A percentile compares a stretch with the other conserved stretches of the same genome.
phyloP scores from a whole-genome alignment of 108 stramenopile genomes.

The Cylindrotheca closterium region DNA sequence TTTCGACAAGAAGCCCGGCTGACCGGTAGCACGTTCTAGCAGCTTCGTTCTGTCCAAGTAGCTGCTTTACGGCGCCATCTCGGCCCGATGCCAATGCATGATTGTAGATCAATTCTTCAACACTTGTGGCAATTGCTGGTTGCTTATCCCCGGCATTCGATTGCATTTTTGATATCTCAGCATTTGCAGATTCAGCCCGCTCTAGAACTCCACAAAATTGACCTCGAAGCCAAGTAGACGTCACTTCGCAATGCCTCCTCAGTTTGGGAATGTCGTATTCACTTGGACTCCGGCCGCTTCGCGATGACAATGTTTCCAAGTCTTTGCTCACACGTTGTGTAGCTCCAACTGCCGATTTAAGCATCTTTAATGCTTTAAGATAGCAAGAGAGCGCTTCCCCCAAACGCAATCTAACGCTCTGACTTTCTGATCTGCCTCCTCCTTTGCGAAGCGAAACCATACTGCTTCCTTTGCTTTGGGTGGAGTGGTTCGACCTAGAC shows the following conservation, averaged over 20 bases:
- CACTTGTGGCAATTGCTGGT: conserved; percentile 25
- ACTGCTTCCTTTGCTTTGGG: conserved; percentile 23
- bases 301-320: conserved; percentile 40
- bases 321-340: conserved; percentile 68
- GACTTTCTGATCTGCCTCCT: conserved; percentile 26
- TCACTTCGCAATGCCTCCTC: conserved; percentile 68
- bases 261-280: conserved; percentile 39
- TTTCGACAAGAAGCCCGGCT: conserved; percentile 82
- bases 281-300: conserved; percentile 26
- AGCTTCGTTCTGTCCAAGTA: conserved; percentile 79
- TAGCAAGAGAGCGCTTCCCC: conserved; percentile 81
- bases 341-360: conserved; percentile 76
- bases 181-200: conserved; percentile 77
- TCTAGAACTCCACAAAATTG: conserved; percentile 86
- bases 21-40: conserved; percentile 83
- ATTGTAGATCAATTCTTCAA: conserved; percentile 87
- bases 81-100: conserved; percentile 78
- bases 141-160: conserved; percentile 6
- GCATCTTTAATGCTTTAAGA: conserved; percentile 77
- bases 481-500: conserved; percentile 26
- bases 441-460: conserved; percentile 3
- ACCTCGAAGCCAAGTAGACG: conserved; percentile 64
- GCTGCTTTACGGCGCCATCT: conserved; percentile 85
- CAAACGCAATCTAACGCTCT: conserved; percentile 55
- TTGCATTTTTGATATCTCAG: conserved; percentile 64